Base-by-base conservation (phyloP, 2,329 filamentous ascomycete genomes). In the Venturia aucupariae region DNA sequence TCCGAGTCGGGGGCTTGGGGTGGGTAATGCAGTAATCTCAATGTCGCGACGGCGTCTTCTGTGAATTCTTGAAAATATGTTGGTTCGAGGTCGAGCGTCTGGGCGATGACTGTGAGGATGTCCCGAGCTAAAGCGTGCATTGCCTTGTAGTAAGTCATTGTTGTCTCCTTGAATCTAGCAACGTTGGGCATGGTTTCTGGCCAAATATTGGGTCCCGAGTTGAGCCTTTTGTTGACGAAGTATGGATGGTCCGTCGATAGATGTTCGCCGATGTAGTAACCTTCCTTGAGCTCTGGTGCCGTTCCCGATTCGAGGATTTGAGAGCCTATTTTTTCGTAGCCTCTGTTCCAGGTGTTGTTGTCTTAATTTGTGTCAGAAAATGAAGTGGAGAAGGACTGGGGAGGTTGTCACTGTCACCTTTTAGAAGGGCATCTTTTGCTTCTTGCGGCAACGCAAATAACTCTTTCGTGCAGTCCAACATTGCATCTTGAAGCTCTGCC, bases 11-110 rank as follows among this genome's bases (percentile, higher is more conserved):
- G 71, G 0, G 75, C 74, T 61, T 77, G 75, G 0, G 73, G 71
- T 0, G 76, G 77, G 67, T 79, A 79, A 65, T 79, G 77, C n/a
- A 79, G 69, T 48, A 76, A 70, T 11, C 77, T 71, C 71, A 79
- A 75, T 13, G 74, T 77, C 0, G 77, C 77, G 19, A 78, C 73
- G 0, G 76, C 73, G 42, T 64, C 72, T 2, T 69, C 66, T 0
- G 71, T 72, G 35, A 76, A 76, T 0, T 72, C 71, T 15, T 74
- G 70, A 67, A 78, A 79, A 63, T 73, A 77, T 27, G 66, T 68
- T 42, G 75, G 72, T 0, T 72, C 69, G 0, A 79, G 70, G 19
- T 75, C 71, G 3, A 79, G 69, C 0, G 76, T 77, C 35, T 77
- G 68, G 0, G 78, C 77, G 2, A 80, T 67, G 0, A 78, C 72